Base-by-base conservation (phyloP, 2,329 filamentous ascomycete genomes). In the Diaporthe batatas region DNA sequence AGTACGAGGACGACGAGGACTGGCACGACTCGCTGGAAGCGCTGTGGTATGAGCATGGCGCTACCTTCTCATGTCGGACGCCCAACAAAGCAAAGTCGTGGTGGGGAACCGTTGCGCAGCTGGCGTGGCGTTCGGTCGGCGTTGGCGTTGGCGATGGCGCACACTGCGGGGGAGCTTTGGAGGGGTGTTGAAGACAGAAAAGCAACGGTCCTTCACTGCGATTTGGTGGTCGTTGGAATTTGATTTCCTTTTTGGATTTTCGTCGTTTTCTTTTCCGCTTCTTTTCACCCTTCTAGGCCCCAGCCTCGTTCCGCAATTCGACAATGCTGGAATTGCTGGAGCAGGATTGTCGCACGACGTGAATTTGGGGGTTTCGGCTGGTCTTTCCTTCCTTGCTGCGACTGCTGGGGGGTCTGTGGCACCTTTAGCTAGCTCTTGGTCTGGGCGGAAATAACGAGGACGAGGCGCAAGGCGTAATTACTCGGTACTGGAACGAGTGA, bases 1-100 rank as follows among this genome's bases (percentile, higher is more conserved):
- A 74, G 53, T 49, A 73, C 59, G 67, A 73, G 23, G 54, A 74
- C 23, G 67, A 73, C 54, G 47, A 74, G 44, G 54, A 69, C 47
- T 55, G 73, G 73, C 42, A 74, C 71, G 44, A 70, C 54, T 51
- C 73, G 73, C 69, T 74, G 73, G 68, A 74, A 73, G 73, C 73
- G 73, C 71, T 70, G 71, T 68, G 73, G 71, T 74, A 74, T 68
- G 36, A 74, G 58, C 73, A 74, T 74, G 71, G 73, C 73, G 71
- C 67, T 73, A 73, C 58, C 36, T 67, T 73, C 34, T 71, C 71
- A 73, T 74, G 71, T 73, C 71, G 71, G 29, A 62, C 32, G 16
- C 62, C 62, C 32, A 67, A 67, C 44, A 36, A 53, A 39, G 32
- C 44, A 53, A 67, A 34, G 62, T 23, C 32, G 2, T 53, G 18